These are phyloP conservation scores for Termitomyces sp. DNA, from an alignment of 768 basidiomycete species.

Conservation along the genomic window DNA sequence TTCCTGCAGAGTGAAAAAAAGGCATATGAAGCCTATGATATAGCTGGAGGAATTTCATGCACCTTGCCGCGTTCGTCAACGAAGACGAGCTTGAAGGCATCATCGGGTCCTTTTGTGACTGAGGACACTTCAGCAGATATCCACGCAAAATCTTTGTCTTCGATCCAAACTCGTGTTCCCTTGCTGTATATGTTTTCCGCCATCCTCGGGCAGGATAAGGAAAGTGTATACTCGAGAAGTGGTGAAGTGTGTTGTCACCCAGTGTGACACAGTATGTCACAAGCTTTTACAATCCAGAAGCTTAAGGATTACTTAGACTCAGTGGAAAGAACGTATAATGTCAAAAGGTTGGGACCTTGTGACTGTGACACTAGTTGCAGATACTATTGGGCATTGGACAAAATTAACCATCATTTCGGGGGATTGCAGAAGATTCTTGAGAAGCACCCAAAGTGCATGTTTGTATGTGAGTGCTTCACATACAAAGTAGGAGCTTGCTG, in stretches of 20 bases:
- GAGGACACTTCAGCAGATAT: constrained; percentile 79
- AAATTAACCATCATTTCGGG: no score
- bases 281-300: neutral
- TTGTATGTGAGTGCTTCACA: no score
- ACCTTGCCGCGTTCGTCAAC: constrained; percentile 93
- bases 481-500: no score
- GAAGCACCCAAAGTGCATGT: no score
- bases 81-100: constrained; percentile 78
- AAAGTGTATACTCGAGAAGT: neutral
- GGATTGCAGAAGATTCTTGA: no score
- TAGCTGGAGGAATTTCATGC: constrained; percentile 14
- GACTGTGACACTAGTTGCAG: no score
- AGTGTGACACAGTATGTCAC: neutral
- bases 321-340: no score
- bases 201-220: constrained; percentile 37
- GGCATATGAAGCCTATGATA: constrained; percentile 6
- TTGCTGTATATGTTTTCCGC: constrained; percentile 91
- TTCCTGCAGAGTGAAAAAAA: constrained; percentile 45
- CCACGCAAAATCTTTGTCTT: constrained; percentile 94
- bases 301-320: no score
- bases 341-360: no score
- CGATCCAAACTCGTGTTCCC: constrained; percentile 87
- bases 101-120: constrained; percentile 58
- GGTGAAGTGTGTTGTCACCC: neutral
- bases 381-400: no score